A percentile compares a stretch with the other conserved stretches of the same genome.
These are phyloP conservation scores for Didymella keratinophila DNA, from an alignment of 2,329 filamentous ascomycete genomes.

Conservation along the genomic window DNA sequence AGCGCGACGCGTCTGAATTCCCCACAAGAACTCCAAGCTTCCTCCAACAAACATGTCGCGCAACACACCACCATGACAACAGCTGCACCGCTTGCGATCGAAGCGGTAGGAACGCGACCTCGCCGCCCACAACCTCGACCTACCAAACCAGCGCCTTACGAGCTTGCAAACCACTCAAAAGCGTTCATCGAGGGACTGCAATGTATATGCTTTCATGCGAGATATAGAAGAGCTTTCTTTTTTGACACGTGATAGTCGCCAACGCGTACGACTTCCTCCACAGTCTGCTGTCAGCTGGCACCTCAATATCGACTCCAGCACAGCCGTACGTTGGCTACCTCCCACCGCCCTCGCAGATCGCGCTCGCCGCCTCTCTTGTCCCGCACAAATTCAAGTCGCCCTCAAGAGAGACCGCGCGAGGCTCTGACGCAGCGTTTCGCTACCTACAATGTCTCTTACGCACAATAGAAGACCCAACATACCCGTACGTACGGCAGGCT, in stretches of 20 bases:
- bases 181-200: constrained; percentile 48
- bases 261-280: constrained; percentile 47
- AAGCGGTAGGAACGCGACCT: constrained; percentile 35
- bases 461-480: constrained; percentile 70
- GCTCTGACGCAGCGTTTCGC: constrained; percentile 71
- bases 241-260: constrained; percentile 34
- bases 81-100: constrained; percentile 18
- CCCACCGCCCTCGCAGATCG: constrained; percentile 76
- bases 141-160: constrained; percentile 43
- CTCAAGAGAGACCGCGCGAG: constrained; percentile 66
- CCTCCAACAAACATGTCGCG: constrained; percentile 2
- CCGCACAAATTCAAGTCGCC: constrained; percentile 80
- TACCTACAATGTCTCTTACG: constrained; percentile 74
- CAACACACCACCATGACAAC: constrained; percentile 3
- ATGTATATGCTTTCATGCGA: constrained; percentile 29
- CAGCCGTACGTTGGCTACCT: constrained; percentile 62
- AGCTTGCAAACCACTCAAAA: constrained; percentile 48
- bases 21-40: background rate
- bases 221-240: background rate
- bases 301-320: constrained; percentile 45
- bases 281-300: constrained; percentile 43
- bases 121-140: constrained; percentile 41
- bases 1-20: constrained; percentile 7
- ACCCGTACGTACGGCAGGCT: constrained; percentile 72
- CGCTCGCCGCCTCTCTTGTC: constrained; percentile 80